Percentiles rank a stretch among this genome's conserved stretches.
Evolutionary conservation across 768 basidiomycete species (phyloP).

Genomic region (Russula emetica): DNA sequence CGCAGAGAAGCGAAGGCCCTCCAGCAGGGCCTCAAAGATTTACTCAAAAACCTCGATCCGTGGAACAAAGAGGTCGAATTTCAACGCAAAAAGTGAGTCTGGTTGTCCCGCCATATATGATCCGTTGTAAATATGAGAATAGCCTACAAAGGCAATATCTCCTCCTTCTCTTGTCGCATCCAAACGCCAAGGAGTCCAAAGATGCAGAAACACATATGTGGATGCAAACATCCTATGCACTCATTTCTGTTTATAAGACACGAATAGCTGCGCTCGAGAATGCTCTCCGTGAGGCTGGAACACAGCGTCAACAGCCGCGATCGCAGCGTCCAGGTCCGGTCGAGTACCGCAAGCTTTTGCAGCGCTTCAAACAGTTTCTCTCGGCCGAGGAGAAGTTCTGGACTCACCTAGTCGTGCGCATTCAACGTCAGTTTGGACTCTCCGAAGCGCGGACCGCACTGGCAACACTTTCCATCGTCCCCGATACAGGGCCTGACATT

Average conservation of each 20-base stretch:
- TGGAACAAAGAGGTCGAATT: constrained; percentile 87
- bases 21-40: constrained; percentile 69
- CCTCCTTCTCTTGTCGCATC: constrained; percentile 61
- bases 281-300: constrained; percentile 30
- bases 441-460: constrained; percentile 59
- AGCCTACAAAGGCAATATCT: constrained; percentile 72
- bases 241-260: constrained; percentile 81
- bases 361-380: constrained; percentile 87
- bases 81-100: constrained; percentile 75
- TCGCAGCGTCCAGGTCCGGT: constrained; percentile 55
- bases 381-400: constrained; percentile 91
- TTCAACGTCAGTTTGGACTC: constrained; percentile 69
- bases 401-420: constrained; percentile 69
- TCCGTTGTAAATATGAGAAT: constrained; percentile 24
- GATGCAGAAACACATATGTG: constrained; percentile 82
- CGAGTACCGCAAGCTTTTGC: constrained; percentile 80
- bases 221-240: constrained; percentile 88
- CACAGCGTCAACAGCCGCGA: constrained; percentile 36
- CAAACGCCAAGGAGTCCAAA: constrained; percentile 66
- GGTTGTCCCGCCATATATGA: constrained; percentile 7
- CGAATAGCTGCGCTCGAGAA: constrained; percentile 60
- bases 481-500: constrained; percentile 36
- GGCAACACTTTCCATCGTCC: constrained; percentile 50
- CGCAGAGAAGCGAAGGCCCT: constrained; percentile 74
- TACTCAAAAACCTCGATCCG: constrained; percentile 68